A percentile compares a stretch with the other conserved stretches of the same genome.
Conservation (phyloP, 2,329 filamentous ascomycete species). For the Epichloe scottii region DNA sequence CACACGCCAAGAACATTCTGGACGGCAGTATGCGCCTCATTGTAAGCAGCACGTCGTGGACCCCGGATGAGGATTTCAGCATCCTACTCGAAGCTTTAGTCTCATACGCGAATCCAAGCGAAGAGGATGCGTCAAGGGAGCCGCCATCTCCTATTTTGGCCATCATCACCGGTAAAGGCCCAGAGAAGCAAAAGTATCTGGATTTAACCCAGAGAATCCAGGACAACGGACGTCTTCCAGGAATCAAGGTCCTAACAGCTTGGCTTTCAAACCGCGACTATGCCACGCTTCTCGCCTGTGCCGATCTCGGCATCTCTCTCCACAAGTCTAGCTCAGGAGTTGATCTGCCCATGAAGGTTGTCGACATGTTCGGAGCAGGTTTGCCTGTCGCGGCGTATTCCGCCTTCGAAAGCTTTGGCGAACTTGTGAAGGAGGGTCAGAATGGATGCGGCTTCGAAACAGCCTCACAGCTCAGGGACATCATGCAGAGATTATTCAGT, state of each 20-base stretch:
- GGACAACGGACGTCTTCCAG: conserved; percentile 48
- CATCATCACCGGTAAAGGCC: conserved; percentile 90
- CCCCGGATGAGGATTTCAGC: conserved; percentile 87
- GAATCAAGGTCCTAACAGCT: conserved; percentile 63
- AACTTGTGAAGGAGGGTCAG: conserved; percentile 75
- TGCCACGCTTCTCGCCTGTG: conserved; percentile 67
- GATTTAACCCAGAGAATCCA: conserved; percentile 50
- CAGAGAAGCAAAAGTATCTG: conserved; percentile 67
- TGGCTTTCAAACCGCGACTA: conserved; percentile 83
- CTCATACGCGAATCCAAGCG: conserved; percentile 46
- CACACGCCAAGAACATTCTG: conserved; percentile 46
- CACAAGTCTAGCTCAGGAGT: conserved; percentile 92
- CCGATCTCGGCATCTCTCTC: conserved; percentile 80
- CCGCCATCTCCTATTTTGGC: conserved; percentile 57
- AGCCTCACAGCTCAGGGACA: conserved; percentile 48
- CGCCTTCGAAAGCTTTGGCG: conserved; percentile 75
- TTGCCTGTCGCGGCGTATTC: conserved; percentile 82
- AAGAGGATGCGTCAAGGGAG: conserved; percentile 26
- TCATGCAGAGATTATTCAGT: conserved; percentile 53
- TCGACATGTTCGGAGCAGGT: conserved; percentile 96
- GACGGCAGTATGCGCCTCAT: conserved; percentile 52
- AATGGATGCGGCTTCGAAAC: conserved; percentile 81
- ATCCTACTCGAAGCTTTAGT: conserved; percentile 75
- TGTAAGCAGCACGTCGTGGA: conserved; percentile 95
- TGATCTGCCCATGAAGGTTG: conserved; percentile 96